Evolutionary conservation across 768 basidiomycete genomes (phyloP).

Genomic region (Filobasidium floriforme): DNA sequence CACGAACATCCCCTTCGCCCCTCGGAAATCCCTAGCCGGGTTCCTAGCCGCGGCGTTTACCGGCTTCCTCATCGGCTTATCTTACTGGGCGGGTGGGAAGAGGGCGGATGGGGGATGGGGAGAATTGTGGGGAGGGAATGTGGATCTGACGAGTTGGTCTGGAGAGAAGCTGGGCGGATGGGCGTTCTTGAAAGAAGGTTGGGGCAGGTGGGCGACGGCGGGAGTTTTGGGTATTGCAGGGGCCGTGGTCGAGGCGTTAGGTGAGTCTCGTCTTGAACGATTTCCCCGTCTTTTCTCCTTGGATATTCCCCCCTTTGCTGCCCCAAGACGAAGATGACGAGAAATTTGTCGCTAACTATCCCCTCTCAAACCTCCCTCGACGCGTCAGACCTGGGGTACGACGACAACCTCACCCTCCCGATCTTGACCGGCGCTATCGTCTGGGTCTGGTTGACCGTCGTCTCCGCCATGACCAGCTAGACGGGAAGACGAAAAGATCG

Average conservation of each 20-base stretch:
- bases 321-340: not conserved
- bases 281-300: not conserved
- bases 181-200: conserved; percentile 30
- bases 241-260: conserved; percentile 80
- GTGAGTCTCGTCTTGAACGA: conserved; percentile 50
- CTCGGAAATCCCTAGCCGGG: conserved; percentile 75
- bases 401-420: conserved; percentile 85
- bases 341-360: too few species aligned
- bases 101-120: not conserved
- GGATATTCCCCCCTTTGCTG: not conserved
- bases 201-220: conserved; percentile 39
- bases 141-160: conserved; percentile 11
- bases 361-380: not conserved
- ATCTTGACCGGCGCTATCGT: conserved; percentile 71
- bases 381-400: conserved; percentile 67
- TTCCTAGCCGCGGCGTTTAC: conserved; percentile 71
- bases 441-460: conserved; percentile 49
- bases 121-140: conserved; percentile 7
- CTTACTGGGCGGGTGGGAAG: conserved; percentile 56
- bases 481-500: too few species aligned
- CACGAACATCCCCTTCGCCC: conserved; percentile 60
- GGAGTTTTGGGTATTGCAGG: conserved; percentile 67
- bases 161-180: conserved; percentile 34
- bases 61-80: conserved; percentile 58
- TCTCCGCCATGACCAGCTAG: conserved; percentile 21